Base-by-base conservation (phyloP, 371 early-diverging fungal species). In the Haplosporangium sp. region DNA sequence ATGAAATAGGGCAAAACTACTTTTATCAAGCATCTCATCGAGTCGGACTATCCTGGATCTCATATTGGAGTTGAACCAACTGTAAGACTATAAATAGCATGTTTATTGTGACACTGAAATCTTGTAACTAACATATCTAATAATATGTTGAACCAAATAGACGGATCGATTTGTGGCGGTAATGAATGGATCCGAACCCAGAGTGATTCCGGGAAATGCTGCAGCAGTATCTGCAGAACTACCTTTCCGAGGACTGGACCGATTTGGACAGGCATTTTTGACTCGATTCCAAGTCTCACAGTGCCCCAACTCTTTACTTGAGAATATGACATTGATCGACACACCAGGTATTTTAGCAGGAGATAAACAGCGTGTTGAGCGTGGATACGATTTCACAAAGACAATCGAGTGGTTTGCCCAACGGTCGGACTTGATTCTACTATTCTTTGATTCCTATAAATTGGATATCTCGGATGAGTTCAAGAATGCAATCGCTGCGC, bases 391-490 rank as follows among this genome's bases (percentile, higher is more conserved):
- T 72, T 96, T 94, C 70, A 90, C 91, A 7, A 87, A 88, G 53
- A 93, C 94, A n/a, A 89, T 91, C 44, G 92, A 92, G 69, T 96
- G 95, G 94, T 96, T 95, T 83, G 96, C 95, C 0, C 93, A 94
- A 67, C 90, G 96, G 13, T 87, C 94, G 0, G 96, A 96, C 72
- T 74, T 95, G 53, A 94, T 96, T 50, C 79, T 96, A 39, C 82
- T 96, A 42, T 84, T 96, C 78, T 96, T 96, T 84, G 96, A 96
- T 83, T 92, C 93, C 3, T 88, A 94, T 83, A 96, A 96, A 72
- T 86, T 96, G 77, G 96, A 96, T 73, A 95, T 96, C 65, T 92
- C 93, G 39, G 94, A 95, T 75, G 96, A 96, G 82, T 95, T 96
- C 83, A 96, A 94, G 78, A 77, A 85, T 57, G 92, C 93, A 0